Evolutionary conservation across 2,329 filamentous ascomycete species (phyloP).

Genomic region (Clonostachys chloroleuca): DNA sequence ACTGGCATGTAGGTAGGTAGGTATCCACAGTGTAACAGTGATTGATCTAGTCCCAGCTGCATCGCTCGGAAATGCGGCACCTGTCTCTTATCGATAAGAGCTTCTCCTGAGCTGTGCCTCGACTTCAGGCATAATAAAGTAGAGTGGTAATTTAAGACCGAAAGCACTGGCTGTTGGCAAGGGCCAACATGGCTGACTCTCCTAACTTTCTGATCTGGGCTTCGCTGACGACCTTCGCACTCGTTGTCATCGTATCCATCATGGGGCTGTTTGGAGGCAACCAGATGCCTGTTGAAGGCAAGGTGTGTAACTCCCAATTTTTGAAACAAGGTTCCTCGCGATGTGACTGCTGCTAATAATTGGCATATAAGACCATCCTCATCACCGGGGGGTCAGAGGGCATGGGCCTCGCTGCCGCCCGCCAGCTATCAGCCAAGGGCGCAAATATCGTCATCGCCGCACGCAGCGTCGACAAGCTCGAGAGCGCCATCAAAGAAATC

Average conservation of each 20-base stretch:
- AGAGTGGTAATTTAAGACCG: too few relatives aligned
- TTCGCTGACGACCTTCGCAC: constrained; percentile 18
- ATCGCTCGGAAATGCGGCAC: too few relatives aligned
- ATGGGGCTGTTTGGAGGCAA: constrained; percentile 71
- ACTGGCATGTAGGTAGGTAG: too few relatives aligned
- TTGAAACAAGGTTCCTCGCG: not conserved
- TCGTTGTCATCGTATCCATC: constrained; percentile 25
- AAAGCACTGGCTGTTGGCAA: too few relatives aligned
- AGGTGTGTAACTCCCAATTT: constrained; percentile 45
- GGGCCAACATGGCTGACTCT: too few relatives aligned
- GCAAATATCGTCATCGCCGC: constrained; percentile 85
- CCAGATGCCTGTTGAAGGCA: constrained; percentile 79
- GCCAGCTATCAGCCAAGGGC: constrained; percentile 74
- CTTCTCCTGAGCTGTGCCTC: too few relatives aligned
- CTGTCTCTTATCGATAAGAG: too few relatives aligned
- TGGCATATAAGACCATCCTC: constrained; percentile 58
- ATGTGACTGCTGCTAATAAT: not conserved
- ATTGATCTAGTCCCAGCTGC: too few relatives aligned
- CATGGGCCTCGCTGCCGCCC: constrained; percentile 75
- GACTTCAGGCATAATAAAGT: too few relatives aligned
- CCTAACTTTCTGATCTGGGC: too few relatives aligned
- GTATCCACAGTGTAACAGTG: too few relatives aligned
- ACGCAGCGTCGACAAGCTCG: constrained; percentile 70
- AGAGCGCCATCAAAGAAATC: constrained; percentile 62
- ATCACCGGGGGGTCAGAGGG: constrained; percentile 92